These are phyloP conservation scores for Tremella mesenterica DNA, from an alignment of 768 basidiomycete genomes.

Conservation along the genomic window DNA sequence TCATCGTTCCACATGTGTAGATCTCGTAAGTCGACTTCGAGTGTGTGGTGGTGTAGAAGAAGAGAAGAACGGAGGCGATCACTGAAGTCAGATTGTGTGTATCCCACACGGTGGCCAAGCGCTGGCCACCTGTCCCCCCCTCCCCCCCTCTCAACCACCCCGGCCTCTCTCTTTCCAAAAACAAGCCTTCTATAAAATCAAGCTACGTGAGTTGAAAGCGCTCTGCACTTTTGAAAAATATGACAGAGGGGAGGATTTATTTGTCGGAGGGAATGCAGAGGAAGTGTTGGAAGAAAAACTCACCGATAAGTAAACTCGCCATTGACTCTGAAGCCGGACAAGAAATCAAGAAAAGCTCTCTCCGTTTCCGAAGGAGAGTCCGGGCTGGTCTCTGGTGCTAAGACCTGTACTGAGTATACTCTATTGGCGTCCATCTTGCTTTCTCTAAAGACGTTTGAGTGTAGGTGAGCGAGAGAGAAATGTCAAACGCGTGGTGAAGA, in stretches of 20 bases:
- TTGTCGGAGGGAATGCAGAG: neutral
- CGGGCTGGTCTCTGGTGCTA: conserved; percentile 54
- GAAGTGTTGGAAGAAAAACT: conserved; percentile 18
- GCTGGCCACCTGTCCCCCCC: neutral
- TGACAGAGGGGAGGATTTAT: too few relatives aligned
- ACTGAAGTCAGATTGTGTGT: conserved; percentile 41
- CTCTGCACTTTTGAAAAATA: too few relatives aligned
- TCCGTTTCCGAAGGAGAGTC: conserved; percentile 75
- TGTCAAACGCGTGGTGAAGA: too few relatives aligned
- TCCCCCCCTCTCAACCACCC: neutral
- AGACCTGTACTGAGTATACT: conserved; percentile 71
- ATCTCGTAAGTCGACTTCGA: conserved; percentile 73
- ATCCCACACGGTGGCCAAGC: too few relatives aligned
- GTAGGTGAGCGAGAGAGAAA: too few relatives aligned
- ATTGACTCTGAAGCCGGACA: conserved; percentile 76
- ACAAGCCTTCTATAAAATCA: too few relatives aligned
- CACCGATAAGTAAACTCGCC: conserved; percentile 88
- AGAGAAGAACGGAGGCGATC: conserved; percentile 85
- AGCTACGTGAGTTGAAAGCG: too few relatives aligned
- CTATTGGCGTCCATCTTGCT: conserved; percentile 55
- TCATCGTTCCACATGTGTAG: conserved; percentile 77
- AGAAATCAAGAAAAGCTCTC: conserved; percentile 71
- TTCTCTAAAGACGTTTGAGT: too few relatives aligned
- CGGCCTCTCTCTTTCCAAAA: neutral
- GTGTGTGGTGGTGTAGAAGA: conserved; percentile 73